Conservation (phyloP, 441 rosid species). For the Croton setiger region DNA sequence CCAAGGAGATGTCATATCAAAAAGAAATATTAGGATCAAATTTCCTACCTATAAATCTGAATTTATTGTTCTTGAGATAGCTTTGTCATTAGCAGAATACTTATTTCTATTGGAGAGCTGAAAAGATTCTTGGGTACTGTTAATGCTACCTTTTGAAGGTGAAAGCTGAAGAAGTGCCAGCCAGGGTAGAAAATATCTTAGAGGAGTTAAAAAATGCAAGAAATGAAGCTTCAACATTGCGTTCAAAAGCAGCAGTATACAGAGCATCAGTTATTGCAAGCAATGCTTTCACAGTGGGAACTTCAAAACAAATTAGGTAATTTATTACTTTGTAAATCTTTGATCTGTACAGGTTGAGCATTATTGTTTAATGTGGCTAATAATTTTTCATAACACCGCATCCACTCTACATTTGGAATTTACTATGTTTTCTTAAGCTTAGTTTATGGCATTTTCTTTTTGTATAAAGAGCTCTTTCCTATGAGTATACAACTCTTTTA, state of each 20-base stretch:
- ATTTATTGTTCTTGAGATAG: neutral
- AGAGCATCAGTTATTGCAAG: slow-evolving; percentile 65
- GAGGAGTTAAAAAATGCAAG: slow-evolving; percentile 67
- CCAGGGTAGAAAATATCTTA: slow-evolving; percentile 67
- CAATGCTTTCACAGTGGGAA: slow-evolving; percentile 61
- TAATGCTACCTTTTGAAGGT: slow-evolving; percentile 47
- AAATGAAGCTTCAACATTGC: slow-evolving; percentile 66
- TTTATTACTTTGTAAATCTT: neutral
- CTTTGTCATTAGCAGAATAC: neutral
- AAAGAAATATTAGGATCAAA: too few species aligned
- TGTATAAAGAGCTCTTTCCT: neutral
- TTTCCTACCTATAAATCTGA: neutral
- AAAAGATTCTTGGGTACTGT: slow-evolving; percentile 2
- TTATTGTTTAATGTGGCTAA: neutral
- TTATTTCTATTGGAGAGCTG: neutral
- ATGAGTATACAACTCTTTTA: neutral
- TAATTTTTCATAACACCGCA: neutral
- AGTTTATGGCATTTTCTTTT: neutral
- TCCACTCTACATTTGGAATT: neutral
- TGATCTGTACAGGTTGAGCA: neutral
- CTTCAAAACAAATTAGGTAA: slow-evolving; percentile 56
- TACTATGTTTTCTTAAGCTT: neutral
- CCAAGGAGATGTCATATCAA: too few species aligned
- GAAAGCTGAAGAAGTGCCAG: slow-evolving; percentile 82
- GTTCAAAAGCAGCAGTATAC: slow-evolving; percentile 68